Conservation (phyloP, 2,329 filamentous ascomycete genomes). For the Sclerotinia trifoliorum region DNA sequence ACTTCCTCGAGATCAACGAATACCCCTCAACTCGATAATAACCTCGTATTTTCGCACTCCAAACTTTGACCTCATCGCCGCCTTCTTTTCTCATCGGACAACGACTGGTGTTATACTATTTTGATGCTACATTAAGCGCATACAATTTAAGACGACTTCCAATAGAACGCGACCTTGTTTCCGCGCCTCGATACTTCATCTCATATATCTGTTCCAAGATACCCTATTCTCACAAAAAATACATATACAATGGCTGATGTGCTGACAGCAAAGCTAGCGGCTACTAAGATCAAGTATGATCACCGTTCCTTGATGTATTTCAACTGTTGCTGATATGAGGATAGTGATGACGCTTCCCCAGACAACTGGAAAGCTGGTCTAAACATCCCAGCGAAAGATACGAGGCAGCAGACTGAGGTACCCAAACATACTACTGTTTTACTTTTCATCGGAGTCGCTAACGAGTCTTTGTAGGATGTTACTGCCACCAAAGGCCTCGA, state of each 20-base stretch:
- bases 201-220: conserved; percentile 6
- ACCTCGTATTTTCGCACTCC: conserved; percentile 6
- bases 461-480: conserved; percentile 68
- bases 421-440: not conserved
- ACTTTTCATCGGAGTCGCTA: conserved; percentile 15
- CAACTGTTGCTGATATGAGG: conserved; percentile 20
- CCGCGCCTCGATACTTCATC: conserved; percentile 15
- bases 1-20: conserved; percentile 3
- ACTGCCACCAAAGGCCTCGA: conserved; percentile 96
- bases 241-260: conserved; percentile 45
- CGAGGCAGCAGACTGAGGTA: conserved; percentile 79
- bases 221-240: conserved; percentile 4
- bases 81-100: not conserved
- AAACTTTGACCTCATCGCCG: not conserved
- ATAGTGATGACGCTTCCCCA: conserved; percentile 35
- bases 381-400: conserved; percentile 71
- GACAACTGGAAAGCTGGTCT: conserved; percentile 74
- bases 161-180: conserved; percentile 20
- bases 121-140: conserved; percentile 21
- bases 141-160: conserved; percentile 19
- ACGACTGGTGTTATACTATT: conserved; percentile 4
- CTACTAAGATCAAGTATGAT: conserved; percentile 49
- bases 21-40: conserved; percentile 24
- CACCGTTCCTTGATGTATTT: not conserved
- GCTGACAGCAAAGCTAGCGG: conserved; percentile 56